Percentiles rank a stretch among this genome's conserved stretches.
These are phyloP conservation scores for Ustilago vetiveriae DNA, from an alignment of 1,284 basidiomycete genomes.

Conservation along the genomic window DNA sequence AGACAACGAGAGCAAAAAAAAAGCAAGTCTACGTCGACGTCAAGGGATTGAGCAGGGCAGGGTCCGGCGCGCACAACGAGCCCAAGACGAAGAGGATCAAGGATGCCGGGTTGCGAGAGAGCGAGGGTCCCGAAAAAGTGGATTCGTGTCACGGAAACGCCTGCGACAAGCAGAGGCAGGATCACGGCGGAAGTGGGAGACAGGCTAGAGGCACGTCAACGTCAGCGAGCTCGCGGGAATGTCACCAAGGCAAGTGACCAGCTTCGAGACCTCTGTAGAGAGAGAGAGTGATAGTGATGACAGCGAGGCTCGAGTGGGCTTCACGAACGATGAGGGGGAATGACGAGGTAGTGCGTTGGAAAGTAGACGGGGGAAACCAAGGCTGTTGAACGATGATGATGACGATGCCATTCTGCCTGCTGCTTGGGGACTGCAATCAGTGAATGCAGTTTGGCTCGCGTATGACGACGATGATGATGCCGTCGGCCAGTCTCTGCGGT, in stretches of 20 bases:
- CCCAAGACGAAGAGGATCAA: neutral
- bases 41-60: neutral
- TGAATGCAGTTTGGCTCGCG: no score
- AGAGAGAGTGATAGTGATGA: neutral
- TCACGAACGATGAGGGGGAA: no score
- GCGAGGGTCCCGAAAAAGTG: neutral
- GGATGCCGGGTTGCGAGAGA: neutral
- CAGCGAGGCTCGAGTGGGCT: no score
- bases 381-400: no score
- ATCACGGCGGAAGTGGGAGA: neutral
- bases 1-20: neutral
- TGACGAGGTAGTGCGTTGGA: neutral
- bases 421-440: no score
- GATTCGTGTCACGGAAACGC: no score
- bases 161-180: neutral
- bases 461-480: no score
- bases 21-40: neutral
- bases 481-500: no score
- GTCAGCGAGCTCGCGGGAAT: slow-evolving; percentile 7
- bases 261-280: neutral
- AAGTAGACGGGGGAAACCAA: neutral
- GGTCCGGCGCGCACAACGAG: neutral
- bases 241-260: no score
- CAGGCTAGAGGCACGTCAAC: slow-evolving; percentile 15
- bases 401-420: no score